phyloP scores from a whole-genome alignment of 306 rosid species.

The Delonix regia region DNA sequence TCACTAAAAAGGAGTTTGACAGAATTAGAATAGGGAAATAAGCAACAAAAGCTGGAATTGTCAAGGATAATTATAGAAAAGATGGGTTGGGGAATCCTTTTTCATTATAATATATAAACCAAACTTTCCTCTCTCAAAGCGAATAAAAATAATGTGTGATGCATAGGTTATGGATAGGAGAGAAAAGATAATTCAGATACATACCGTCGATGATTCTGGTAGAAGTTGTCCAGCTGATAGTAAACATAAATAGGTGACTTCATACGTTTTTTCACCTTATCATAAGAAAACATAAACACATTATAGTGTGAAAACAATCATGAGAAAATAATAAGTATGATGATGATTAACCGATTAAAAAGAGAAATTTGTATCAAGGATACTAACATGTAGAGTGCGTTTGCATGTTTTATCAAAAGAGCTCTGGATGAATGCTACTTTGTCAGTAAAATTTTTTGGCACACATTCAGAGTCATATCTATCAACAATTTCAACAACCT shows the following conservation, averaged over 20 bases:
- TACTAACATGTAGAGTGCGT: conserved; percentile 45
- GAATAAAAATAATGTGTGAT: background rate
- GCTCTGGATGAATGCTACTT: conserved; percentile 62
- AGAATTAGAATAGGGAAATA: background rate
- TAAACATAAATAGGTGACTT: conserved; percentile 76
- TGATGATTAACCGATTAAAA: background rate
- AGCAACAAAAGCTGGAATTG: background rate
- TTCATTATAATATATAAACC: background rate
- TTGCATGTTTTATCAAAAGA: conserved; percentile 47
- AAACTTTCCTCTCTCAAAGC: conserved; percentile 6
- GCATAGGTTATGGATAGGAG: background rate
- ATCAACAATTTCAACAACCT: conserved; percentile 82
- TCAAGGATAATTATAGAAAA: conserved; percentile 11
- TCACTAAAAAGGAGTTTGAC: background rate
- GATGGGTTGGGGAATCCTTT: conserved; percentile 1
- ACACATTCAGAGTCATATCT: conserved; percentile 68
- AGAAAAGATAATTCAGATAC: conserved; percentile 16
- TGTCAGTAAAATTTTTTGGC: conserved; percentile 36
- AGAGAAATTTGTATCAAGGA: background rate
- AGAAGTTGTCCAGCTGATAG: conserved; percentile 93
- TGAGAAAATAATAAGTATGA: background rate
- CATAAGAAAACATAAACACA: conserved; percentile 30
- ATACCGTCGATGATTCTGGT: conserved; percentile 94
- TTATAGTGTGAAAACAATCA: background rate
- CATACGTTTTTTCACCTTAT: conserved; percentile 74